These are phyloP conservation scores for Potentilla sterilis DNA, from an alignment of 306 rosid genomes.

Conservation along the genomic window DNA sequence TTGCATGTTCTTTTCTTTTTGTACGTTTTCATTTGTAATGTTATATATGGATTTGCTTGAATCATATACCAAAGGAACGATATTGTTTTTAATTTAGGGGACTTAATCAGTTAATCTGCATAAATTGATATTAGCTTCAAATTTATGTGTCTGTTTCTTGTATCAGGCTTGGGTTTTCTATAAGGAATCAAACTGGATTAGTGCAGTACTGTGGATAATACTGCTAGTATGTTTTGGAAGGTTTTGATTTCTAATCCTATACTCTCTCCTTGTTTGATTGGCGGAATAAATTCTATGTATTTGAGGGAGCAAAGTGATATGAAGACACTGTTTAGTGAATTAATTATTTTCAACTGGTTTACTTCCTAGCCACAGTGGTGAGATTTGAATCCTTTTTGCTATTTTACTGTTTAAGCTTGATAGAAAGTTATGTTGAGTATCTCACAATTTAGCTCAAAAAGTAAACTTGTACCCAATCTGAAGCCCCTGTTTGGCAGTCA, in stretches of 20 bases:
- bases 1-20: too few species aligned
- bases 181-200: conserved; percentile 71
- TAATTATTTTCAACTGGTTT: too few species aligned
- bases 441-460: not conserved
- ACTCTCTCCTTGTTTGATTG: not conserved
- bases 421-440: not conserved
- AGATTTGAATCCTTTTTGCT: not conserved
- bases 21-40: too few species aligned
- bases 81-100: too few species aligned
- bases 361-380: too few species aligned
- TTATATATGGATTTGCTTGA: too few species aligned
- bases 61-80: not conserved
- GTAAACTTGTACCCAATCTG: not conserved
- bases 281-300: not conserved
- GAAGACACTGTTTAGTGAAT: too few species aligned
- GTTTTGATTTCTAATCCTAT: conserved; percentile 29
- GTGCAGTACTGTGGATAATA: conserved; percentile 58
- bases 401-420: not conserved
- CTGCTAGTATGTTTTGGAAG: conserved; percentile 71
- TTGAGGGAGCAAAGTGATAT: too few species aligned
- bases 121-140: not conserved
- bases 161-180: conserved; percentile 70
- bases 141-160: conserved; percentile 7
- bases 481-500: not conserved
- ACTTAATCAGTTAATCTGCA: not conserved